These are phyloP conservation scores for Jatropha podagrica DNA, from an alignment of 441 rosid genomes.

Conservation along the genomic window DNA sequence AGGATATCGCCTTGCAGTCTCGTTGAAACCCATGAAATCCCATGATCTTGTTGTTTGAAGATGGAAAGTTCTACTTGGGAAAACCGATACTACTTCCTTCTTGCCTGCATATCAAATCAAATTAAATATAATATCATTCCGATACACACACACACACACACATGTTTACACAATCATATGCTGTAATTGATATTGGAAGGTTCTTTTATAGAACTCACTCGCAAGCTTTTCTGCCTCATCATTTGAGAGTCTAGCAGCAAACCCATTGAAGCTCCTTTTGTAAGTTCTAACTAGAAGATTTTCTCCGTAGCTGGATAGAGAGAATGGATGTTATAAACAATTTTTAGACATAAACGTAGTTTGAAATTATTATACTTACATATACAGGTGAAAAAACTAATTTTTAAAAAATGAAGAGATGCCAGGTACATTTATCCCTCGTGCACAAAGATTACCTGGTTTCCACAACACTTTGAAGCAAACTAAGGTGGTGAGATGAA, in stretches of 20 bases:
- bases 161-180: too few species aligned
- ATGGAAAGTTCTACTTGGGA: constrained; percentile 39
- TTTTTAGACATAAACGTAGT: too few species aligned
- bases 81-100: constrained; percentile 46
- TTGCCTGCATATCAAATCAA: constrained; percentile 25
- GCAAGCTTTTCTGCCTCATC: constrained; percentile 32
- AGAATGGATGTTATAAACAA: not conserved
- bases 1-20: constrained; percentile 8
- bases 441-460: constrained; percentile 26
- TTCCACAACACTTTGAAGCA: constrained; percentile 34
- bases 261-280: constrained; percentile 52
- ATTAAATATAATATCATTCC: too few species aligned
- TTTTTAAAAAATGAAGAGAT: too few species aligned
- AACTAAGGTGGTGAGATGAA: constrained; percentile 39
- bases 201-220: constrained; percentile 12
- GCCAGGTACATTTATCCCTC: too few species aligned
- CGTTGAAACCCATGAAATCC: constrained; percentile 49
- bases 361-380: too few species aligned
- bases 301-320: constrained; percentile 25
- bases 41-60: constrained; percentile 57
- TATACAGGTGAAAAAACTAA: too few species aligned
- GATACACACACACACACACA: too few species aligned
- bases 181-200: not conserved
- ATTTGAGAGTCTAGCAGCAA: constrained; percentile 47
- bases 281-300: constrained; percentile 48